Conservation (phyloP, 225 moss, liverwort and hornwort genomes). For the Antitrichia curtipendula region DNA sequence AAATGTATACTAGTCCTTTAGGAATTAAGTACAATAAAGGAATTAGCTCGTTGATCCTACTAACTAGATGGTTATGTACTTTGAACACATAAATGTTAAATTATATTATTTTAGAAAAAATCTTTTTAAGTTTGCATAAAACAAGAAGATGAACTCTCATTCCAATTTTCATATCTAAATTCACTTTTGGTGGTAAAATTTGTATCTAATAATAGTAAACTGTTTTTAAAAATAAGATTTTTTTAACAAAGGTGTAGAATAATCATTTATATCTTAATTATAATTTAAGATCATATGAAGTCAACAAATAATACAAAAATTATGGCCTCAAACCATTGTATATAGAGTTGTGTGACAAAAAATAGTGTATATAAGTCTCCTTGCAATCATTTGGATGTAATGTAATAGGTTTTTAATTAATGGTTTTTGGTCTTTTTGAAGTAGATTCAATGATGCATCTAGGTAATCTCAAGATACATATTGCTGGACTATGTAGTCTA, state of each 20-base stretch:
- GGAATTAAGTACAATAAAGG: background rate
- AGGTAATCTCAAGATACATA: background rate
- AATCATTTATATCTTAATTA: background rate
- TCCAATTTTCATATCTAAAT: background rate
- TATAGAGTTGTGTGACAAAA: background rate
- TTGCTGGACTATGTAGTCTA: background rate
- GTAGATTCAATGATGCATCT: background rate
- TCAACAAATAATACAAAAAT: background rate
- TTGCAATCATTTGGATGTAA: background rate
- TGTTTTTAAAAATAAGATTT: rapidly evolving
- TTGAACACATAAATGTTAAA: background rate
- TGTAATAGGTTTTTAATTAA: background rate
- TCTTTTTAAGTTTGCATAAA: background rate
- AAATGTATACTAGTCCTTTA: rapidly evolving
- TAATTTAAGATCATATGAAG: background rate
- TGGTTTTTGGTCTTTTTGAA: background rate
- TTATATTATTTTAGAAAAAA: background rate
- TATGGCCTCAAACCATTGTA: background rate
- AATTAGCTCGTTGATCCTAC: background rate
- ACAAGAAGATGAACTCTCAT: rapidly evolving
- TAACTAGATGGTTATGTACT: background rate
- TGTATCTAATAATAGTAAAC: background rate
- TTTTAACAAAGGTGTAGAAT: background rate
- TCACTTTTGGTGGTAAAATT: rapidly evolving
- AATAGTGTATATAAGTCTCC: background rate